Conservation (phyloP, 495 filamentous ascomycete species). For the Achaetomiella virescens region DNA sequence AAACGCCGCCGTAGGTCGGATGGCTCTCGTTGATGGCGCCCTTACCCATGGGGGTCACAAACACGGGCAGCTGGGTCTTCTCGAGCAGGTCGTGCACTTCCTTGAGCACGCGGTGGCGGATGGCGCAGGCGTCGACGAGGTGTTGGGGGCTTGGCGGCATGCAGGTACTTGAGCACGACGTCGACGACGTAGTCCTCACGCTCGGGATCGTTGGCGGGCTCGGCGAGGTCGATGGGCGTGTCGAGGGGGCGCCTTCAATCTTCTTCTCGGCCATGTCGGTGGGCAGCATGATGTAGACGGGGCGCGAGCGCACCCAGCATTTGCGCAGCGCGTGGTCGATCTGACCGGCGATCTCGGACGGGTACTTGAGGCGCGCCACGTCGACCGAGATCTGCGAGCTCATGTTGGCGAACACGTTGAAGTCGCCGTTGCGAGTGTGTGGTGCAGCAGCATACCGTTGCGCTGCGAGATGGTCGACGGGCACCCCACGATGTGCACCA, state of each 20-base stretch:
- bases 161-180: constrained; percentile 69
- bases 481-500: constrained; percentile 77
- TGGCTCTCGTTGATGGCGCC: constrained; percentile 75
- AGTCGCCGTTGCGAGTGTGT: constrained; percentile 93
- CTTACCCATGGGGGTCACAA: constrained; percentile 91
- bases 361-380: constrained; percentile 61
- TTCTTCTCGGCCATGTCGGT: constrained; percentile 79
- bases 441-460: constrained; percentile 70
- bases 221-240: constrained; percentile 59
- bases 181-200: constrained; percentile 81
- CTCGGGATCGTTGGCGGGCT: constrained; percentile 59
- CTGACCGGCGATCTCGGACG: constrained; percentile 58
- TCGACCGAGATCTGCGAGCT: constrained; percentile 63
- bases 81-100: constrained; percentile 75
- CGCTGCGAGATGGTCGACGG: constrained; percentile 55
- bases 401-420: constrained; percentile 80
- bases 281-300: constrained; percentile 81
- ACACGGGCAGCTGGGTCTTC: constrained; percentile 71
- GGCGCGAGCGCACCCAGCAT: constrained; percentile 67
- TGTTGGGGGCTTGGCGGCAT: constrained; percentile 68
- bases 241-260: constrained; percentile 62
- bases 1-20: constrained; percentile 76
- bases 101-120: constrained; percentile 67
- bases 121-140: constrained; percentile 85
- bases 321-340: constrained; percentile 77